phyloP scores from a whole-genome alignment of 2,329 filamentous ascomycete genomes.

The Colletotrichum magnum region DNA sequence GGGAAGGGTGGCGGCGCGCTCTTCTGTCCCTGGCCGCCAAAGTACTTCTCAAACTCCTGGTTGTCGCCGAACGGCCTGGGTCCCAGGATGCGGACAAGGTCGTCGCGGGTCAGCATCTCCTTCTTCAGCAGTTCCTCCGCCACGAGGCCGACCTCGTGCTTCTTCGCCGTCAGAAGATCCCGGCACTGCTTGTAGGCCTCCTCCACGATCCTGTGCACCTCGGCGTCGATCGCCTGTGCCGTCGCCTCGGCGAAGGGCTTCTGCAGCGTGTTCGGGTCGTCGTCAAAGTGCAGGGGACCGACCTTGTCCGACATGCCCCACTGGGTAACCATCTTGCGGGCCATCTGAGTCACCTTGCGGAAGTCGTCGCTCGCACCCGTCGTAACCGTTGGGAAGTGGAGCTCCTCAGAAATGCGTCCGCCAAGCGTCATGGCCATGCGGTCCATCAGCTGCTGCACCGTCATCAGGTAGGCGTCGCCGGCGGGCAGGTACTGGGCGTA shows the following conservation, averaged over 20 bases:
- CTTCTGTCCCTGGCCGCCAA: constrained; percentile 70
- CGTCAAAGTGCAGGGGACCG: constrained; percentile 91
- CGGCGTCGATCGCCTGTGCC: constrained; percentile 89
- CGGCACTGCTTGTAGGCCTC: constrained; percentile 93
- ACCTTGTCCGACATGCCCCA: constrained; percentile 98
- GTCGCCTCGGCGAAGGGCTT: constrained; percentile 98
- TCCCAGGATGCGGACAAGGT: constrained; percentile 91
- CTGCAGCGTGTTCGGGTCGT: constrained; percentile 83
- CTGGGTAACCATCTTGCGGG: constrained; percentile 98
- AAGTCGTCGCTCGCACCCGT: constrained; percentile 97
- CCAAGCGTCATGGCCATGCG: constrained; percentile 99
- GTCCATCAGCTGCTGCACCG: constrained; percentile 95
- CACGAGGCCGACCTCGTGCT: constrained; percentile 87
- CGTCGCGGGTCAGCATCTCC: constrained; percentile 91
- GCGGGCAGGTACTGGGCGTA: constrained; percentile 98
- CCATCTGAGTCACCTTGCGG: constrained; percentile 97
- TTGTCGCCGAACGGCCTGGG: constrained; percentile 86
- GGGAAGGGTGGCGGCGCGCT: constrained; percentile 72
- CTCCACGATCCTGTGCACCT: constrained; percentile 92
- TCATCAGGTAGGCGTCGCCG: constrained; percentile 95
- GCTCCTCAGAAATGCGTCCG: constrained; percentile 93
- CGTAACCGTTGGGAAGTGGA: constrained; percentile 97
- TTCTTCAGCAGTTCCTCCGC: constrained; percentile 94
- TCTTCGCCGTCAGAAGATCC: constrained; percentile 86
- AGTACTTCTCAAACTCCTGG: constrained; percentile 96